Evolutionary conservation across 352 stramenopile genomes (phyloP).

Genomic region (Phytophthora pistaciae): DNA sequence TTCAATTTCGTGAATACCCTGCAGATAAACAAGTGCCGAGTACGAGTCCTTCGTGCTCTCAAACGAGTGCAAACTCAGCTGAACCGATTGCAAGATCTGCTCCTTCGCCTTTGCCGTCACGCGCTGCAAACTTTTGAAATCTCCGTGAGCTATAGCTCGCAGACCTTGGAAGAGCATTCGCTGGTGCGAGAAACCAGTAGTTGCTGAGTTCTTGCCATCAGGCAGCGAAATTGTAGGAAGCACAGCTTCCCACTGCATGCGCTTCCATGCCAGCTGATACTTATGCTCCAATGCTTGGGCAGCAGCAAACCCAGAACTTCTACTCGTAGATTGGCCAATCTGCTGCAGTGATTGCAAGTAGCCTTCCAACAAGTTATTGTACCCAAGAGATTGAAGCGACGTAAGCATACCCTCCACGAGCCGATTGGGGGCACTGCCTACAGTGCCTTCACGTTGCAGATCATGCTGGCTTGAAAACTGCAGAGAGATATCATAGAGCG

Average conservation of each 20-base stretch:
- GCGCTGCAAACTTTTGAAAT: constrained; percentile 49
- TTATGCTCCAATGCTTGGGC: constrained; percentile 57
- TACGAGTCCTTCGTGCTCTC: constrained; percentile 76
- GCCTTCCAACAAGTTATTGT: constrained; percentile 73
- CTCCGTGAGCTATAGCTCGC: constrained; percentile 63
- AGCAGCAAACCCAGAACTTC: constrained; percentile 1
- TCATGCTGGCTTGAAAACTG: constrained; percentile 53
- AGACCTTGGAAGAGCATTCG: constrained; percentile 61
- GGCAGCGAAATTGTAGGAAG: constrained; percentile 32
- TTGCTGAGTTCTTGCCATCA: background rate
- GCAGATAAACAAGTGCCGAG: constrained; percentile 57
- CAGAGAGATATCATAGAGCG: constrained; percentile 77
- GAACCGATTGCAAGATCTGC: constrained; percentile 59
- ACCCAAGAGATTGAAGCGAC: constrained; percentile 74
- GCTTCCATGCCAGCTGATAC: constrained; percentile 86
- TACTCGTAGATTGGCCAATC: background rate
- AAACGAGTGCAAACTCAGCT: constrained; percentile 71
- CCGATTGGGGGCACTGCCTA: constrained; percentile 10
- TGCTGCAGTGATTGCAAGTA: constrained; percentile 57
- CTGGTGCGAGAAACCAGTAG: constrained; percentile 57
- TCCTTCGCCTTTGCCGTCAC: constrained; percentile 53
- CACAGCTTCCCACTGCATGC: constrained; percentile 74
- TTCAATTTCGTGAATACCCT: constrained; percentile 75
- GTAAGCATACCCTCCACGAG: constrained; percentile 65
- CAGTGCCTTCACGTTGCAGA: background rate